Evolutionary conservation across 73 alveolate species (phyloP), one percentile per base, ranked within the genome.

Genomic region (Paramecium sonneborni): DNA sequence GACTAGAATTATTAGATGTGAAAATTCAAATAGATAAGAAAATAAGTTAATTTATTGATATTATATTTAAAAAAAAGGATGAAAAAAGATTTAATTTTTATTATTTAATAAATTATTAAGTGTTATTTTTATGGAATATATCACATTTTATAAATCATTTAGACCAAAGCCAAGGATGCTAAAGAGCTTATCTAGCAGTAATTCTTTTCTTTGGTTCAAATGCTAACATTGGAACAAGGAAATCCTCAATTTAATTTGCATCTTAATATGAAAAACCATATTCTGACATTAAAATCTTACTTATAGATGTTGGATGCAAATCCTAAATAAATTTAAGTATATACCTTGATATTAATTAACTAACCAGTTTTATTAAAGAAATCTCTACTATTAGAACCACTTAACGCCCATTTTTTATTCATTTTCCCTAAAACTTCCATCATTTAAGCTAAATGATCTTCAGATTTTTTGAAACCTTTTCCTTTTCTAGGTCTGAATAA

Each of bases 201-300:
- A 98, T 97, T 62, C 99, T 91, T 89, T 97, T 98, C 74, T 88
- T 93, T 11, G 98, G 97, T 43, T 67, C 96, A 91, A 93, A 96
- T 55, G 93, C 96, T 18, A 98, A 95, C 99, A 98, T 98, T 2
- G 99, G 99, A 76, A 94, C 85, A 30, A 98, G 58, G 93, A 98
- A 98, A 55, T 96, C 98, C 20, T 98, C 95, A 37, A 98, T 93
- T 76, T 95, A 76, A 57, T 93, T 86, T 1, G 99, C 99, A 91
- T 97, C 99, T 44, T 94, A 89, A 89, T 95, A 98, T 92, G 95
- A 96, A 86, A 98, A 93, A 79, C 97, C 96, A 86, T 98, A 97
- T 86, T 97, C 97, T 82, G 94, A 97, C 48, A 96, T 74, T 82
- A 99, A 93, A 10, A 98, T 96, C 74, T 96, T 96, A 79, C 96